A percentile compares a stretch with the other conserved stretches of the same genome.
Evolutionary conservation across 1,139 yeast species (phyloP).

Genomic region (Pichia sp.): DNA sequence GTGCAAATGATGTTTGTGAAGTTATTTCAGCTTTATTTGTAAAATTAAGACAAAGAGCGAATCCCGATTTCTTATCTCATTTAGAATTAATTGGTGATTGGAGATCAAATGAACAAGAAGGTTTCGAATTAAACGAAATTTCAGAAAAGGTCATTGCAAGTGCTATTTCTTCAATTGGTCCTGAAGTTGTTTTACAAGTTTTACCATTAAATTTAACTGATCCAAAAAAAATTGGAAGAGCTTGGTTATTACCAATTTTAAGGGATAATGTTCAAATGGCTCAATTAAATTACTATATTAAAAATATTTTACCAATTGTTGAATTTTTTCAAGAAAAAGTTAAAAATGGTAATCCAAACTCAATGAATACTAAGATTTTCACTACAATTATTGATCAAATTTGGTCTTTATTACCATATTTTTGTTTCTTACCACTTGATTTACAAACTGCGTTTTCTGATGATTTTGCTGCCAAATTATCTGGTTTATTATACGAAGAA

Average conservation of each 20-base stretch:
- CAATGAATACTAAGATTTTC: conserved; percentile 67
- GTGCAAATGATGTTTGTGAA: conserved; percentile 70
- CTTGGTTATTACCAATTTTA: conserved; percentile 90
- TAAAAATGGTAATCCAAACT: conserved; percentile 40
- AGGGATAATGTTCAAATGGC: conserved; percentile 81
- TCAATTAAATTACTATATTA: conserved; percentile 54
- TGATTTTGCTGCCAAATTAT: conserved; percentile 67
- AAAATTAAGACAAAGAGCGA: conserved; percentile 59
- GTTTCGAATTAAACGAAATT: conserved; percentile 66
- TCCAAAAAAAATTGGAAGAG: conserved; percentile 60
- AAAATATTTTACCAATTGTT: conserved; percentile 61
- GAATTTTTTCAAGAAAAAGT: conserved; percentile 50
- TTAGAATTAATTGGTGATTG: conserved; percentile 76
- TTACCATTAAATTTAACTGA: conserved; percentile 72
- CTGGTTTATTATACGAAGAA: conserved; percentile 68
- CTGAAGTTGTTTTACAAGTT: conserved; percentile 65
- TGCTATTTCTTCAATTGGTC: conserved; percentile 76
- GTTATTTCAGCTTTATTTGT: conserved; percentile 58
- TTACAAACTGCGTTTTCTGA: conserved; percentile 57
- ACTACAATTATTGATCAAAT: conserved; percentile 82
- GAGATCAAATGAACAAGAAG: conserved; percentile 70
- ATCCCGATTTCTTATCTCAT: conserved; percentile 65
- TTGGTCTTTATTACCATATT: conserved; percentile 87
- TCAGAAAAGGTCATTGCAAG: conserved; percentile 78
- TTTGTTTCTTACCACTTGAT: conserved; percentile 83